Percentiles rank a stretch among this genome's conserved stretches.
phyloP scores from a whole-genome alignment of 352 stramenopile genomes.

The Peronospora belbahrii region DNA sequence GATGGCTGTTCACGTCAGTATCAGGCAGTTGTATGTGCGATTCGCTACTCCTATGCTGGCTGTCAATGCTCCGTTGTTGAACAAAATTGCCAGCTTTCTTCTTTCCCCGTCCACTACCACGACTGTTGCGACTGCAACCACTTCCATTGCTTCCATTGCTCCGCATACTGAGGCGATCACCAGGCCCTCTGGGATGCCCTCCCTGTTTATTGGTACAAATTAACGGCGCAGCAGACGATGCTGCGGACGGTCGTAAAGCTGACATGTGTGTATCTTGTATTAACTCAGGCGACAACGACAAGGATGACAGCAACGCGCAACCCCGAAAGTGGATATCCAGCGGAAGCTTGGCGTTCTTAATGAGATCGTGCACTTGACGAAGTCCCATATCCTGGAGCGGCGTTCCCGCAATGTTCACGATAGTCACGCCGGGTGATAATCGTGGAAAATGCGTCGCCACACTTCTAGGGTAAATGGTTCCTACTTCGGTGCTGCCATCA shows the following conservation, averaged over 20 bases:
- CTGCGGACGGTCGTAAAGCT: constrained; percentile 8
- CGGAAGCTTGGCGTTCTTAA: constrained; percentile 65
- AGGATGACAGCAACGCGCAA: constrained; percentile 7
- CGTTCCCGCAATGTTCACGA: constrained; percentile 64
- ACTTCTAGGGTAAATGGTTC: constrained; percentile 79
- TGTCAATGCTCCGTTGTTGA: constrained; percentile 9
- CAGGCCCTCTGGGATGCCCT: constrained; percentile 15
- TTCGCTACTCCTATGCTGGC: constrained; percentile 15
- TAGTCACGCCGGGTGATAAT: constrained; percentile 54
- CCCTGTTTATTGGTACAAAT: constrained; percentile 8
- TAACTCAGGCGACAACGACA: constrained; percentile 3
- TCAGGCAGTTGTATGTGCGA: not conserved
- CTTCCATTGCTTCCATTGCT: constrained; percentile 30
- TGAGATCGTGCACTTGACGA: constrained; percentile 78
- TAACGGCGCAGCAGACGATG: not conserved
- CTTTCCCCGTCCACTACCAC: constrained; percentile 15
- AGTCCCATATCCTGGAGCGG: constrained; percentile 54
- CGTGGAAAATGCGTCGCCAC: constrained; percentile 67
- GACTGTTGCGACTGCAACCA: constrained; percentile 24
- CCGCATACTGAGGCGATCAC: constrained; percentile 20
- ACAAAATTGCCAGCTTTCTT: constrained; percentile 9
- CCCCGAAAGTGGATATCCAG: constrained; percentile 61
- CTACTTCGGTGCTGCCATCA: constrained; percentile 60
- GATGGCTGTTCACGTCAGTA: constrained; percentile 44
- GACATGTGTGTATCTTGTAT: constrained; percentile 7